Percentiles rank a stretch among this genome's conserved stretches.
These are phyloP conservation scores for Aegilops bicornis DNA, from an alignment of 176 grass and related monocot species.

Conservation along the genomic window DNA sequence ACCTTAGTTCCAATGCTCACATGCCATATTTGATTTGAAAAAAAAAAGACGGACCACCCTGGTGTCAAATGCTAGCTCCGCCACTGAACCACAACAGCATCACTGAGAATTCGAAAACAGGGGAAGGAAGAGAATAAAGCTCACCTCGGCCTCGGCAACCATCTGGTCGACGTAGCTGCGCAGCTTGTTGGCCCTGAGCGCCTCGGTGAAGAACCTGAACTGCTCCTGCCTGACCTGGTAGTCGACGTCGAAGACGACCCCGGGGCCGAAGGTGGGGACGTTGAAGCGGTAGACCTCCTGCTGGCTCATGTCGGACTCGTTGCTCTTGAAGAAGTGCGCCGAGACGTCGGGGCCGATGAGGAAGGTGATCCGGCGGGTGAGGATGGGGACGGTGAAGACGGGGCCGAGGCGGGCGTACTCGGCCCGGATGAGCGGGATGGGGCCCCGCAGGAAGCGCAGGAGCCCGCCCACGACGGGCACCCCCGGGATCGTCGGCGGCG, in stretches of 20 bases:
- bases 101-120: neutral
- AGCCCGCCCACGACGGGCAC: constrained; percentile 66
- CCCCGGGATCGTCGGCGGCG: constrained; percentile 64
- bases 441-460: constrained; percentile 71
- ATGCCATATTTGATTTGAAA: too few species aligned
- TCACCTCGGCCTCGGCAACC: constrained; percentile 86
- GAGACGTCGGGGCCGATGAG: constrained; percentile 87
- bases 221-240: constrained; percentile 87
- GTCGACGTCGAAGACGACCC: constrained; percentile 82
- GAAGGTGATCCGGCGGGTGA: constrained; percentile 76
- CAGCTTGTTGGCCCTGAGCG: constrained; percentile 69
- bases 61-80: too few species aligned
- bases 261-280: constrained; percentile 78
- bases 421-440: constrained; percentile 77
- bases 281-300: constrained; percentile 96
- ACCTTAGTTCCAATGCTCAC: too few species aligned
- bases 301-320: constrained; percentile 87
- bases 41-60: too few species aligned
- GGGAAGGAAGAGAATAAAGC: neutral
- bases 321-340: constrained; percentile 81
- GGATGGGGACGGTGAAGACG: constrained; percentile 73
- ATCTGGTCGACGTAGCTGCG: constrained; percentile 79
- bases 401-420: constrained; percentile 76
- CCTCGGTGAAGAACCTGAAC: constrained; percentile 89
- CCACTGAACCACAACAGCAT: too few species aligned